Evolutionary conservation across 2,329 filamentous ascomycete species (phyloP).

Genomic region (Annulohypoxylon truncatum): DNA sequence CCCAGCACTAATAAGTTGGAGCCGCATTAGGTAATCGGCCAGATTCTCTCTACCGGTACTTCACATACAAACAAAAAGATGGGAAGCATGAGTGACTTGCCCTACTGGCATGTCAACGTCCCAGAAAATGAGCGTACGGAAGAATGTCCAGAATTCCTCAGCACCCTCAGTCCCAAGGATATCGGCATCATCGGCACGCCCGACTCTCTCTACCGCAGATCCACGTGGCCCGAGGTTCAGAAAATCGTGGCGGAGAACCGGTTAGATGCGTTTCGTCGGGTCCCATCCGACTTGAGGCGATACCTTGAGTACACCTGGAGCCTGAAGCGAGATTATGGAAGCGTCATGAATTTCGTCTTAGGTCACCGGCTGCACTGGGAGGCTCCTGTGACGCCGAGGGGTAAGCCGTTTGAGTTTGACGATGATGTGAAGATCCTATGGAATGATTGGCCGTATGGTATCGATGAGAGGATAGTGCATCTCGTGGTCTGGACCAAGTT

Average conservation of each 20-base stretch:
- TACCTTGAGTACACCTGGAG: slow-evolving; percentile 78
- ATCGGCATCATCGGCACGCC: slow-evolving; percentile 74
- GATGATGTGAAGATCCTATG: slow-evolving; percentile 78
- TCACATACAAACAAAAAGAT: slow-evolving; percentile 44
- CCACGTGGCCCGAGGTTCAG: slow-evolving; percentile 77
- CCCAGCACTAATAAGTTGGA: too few species aligned
- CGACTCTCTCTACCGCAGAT: slow-evolving; percentile 71
- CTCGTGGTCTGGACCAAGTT: slow-evolving; percentile 96
- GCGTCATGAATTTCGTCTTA: slow-evolving; percentile 81
- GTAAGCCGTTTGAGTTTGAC: slow-evolving; percentile 57
- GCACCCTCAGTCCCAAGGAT: slow-evolving; percentile 74
- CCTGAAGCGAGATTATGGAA: slow-evolving; percentile 76
- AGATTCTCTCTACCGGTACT: background rate
- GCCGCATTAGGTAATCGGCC: slow-evolving; percentile 1
- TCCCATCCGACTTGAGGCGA: slow-evolving; percentile 79
- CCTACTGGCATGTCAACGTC: slow-evolving; percentile 89
- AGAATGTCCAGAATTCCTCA: slow-evolving; percentile 79
- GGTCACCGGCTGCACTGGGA: slow-evolving; percentile 77
- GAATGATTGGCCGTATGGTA: slow-evolving; percentile 96
- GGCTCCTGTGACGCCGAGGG: slow-evolving; percentile 52
- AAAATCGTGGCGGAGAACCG: slow-evolving; percentile 72
- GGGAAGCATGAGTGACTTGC: slow-evolving; percentile 55
- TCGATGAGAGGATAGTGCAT: slow-evolving; percentile 82
- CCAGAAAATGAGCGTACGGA: slow-evolving; percentile 68
- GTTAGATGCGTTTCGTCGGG: slow-evolving; percentile 80